These are phyloP conservation scores for Suhomyces guaymorum DNA, from an alignment of 1,139 yeast genomes.

Conservation along the genomic window DNA sequence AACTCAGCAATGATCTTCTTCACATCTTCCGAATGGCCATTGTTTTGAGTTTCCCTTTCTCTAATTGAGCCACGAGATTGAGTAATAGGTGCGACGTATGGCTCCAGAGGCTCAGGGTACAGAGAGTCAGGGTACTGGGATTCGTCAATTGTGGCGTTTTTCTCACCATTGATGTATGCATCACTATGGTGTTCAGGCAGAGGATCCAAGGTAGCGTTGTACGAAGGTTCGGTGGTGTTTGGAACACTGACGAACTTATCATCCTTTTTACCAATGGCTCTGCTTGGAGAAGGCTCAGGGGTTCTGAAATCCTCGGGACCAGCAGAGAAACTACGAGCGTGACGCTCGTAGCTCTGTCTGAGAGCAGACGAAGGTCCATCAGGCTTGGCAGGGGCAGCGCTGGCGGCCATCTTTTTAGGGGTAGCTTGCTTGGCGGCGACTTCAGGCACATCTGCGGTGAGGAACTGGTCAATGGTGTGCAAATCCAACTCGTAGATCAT, in stretches of 20 bases:
- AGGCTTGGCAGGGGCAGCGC: conserved; percentile 13
- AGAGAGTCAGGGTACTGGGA: no score
- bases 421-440: conserved; percentile 2
- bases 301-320: conserved; percentile 48
- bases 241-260: conserved; percentile 13
- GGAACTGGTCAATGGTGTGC: conserved; percentile 33
- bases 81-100: no score
- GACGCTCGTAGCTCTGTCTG: conserved; percentile 30
- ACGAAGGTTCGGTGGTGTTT: conserved; percentile 6
- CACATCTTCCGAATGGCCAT: conserved; percentile 24
- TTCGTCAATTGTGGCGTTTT: no score
- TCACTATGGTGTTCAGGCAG: neutral
- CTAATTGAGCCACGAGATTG: no score
- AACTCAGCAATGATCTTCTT: conserved; percentile 43
- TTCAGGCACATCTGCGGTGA: conserved; percentile 18
- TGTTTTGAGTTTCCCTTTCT: conserved; percentile 1
- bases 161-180: conserved; percentile 5
- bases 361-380: conserved; percentile 19
- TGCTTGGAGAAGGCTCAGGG: conserved; percentile 38
- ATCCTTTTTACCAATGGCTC: conserved; percentile 12
- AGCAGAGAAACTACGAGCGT: conserved; percentile 41
- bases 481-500: conserved; percentile 66
- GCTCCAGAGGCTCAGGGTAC: no score
- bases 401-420: conserved; percentile 10
- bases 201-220: conserved; percentile 7